Base-by-base conservation (phyloP, 129 eudicot genomes). In the Flaveria robusta region DNA sequence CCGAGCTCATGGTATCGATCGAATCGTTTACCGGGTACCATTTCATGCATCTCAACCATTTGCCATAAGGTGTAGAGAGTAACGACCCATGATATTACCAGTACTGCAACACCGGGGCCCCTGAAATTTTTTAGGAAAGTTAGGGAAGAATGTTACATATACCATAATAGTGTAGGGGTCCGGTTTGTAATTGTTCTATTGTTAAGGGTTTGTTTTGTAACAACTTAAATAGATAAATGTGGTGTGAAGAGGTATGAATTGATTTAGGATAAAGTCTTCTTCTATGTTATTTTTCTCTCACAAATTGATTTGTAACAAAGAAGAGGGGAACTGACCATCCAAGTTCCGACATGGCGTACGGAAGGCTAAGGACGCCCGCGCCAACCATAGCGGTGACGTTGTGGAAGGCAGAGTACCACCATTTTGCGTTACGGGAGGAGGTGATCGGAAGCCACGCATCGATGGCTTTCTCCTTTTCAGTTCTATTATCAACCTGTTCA, bases 301-400 rank as follows among this genome's bases (percentile, higher is more conserved):
- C 0, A 34, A 34, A 34, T 34, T 34, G 39, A 1, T 34, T 34
- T 7, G 5, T 34, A 34, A 34, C 1, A 34, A 34, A 34, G 6
- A 34, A 5, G 1, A 34, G 39, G 39, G 39, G 39, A 34, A 79
- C 63, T 0, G 16, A 88, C 92, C 93, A 88, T 81, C 93, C 93
- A 9, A 88, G 87, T 70, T 85, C 80, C 1, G 93, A 81, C 93
- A 88, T 85, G 26, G 90, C 93, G 46, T 74, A 88, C 3, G 93
- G 93, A 59, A 88, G 90, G 46, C 92, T 80, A 77, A 87, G 92
- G 60, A 87, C 86, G 23, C 90, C 90, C 2, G 89, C 89, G 12
- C 90, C 90, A 26, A 87, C 91, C 91, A 87, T 84, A 66, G 89
- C 89, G 7, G 92, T 85, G 37, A 88, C 90, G 29, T 85, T 88